A percentile compares a stretch with the other conserved stretches of the same genome.
phyloP scores from a whole-genome alignment of 345 rosid species.

The Lepidium sativum region DNA sequence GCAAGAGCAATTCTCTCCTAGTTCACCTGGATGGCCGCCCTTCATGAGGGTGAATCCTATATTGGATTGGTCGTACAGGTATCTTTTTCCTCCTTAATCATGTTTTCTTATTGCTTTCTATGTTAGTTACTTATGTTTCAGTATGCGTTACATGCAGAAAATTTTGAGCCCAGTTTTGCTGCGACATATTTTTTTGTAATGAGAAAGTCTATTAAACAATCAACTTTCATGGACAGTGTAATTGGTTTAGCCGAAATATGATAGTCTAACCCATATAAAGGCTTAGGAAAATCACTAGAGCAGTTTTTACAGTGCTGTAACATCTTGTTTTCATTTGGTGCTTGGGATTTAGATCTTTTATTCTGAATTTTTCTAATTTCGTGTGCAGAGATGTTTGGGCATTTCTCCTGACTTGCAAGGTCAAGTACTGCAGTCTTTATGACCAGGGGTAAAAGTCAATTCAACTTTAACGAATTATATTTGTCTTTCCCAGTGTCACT shows the following conservation, averaged over 20 bases:
- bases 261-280: neutral
- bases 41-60: conserved; percentile 99
- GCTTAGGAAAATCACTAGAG: neutral
- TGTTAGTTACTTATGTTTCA: neutral
- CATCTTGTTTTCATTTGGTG: neutral
- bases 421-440: conserved; percentile 92
- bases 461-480: neutral
- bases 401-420: conserved; percentile 82
- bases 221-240: conserved; percentile 3
- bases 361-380: neutral
- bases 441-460: conserved; percentile 72
- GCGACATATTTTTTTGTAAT: neutral
- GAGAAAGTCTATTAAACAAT: neutral
- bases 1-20: conserved; percentile 97
- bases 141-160: neutral
- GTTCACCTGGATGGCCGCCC: conserved; percentile 99
- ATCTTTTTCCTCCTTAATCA: conserved; percentile 1
- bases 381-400: conserved; percentile 95
- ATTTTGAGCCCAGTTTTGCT: neutral
- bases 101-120: conserved; percentile 4
- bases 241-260: neutral
- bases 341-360: neutral
- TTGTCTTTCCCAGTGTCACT: neutral
- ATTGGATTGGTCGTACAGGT: conserved; percentile 99
- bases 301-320: neutral